Conservation (phyloP, 257 asterid species). For the Mentha longifolia region DNA sequence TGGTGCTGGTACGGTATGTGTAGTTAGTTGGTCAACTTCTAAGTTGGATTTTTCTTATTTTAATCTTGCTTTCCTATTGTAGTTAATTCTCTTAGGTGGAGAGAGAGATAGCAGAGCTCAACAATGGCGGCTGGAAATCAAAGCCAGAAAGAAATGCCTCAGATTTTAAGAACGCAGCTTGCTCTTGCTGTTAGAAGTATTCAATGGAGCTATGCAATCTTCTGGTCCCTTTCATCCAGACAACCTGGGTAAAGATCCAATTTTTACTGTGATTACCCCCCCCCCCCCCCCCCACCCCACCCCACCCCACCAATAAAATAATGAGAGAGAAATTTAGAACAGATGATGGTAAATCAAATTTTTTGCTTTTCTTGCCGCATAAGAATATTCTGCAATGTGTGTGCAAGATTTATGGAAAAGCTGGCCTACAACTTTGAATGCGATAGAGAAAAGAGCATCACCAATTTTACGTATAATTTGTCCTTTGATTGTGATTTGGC, state of each 20-base stretch:
- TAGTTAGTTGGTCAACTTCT: slow-evolving; percentile 35
- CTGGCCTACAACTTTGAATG: background rate
- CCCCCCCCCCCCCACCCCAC: too few relatives aligned
- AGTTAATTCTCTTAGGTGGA: slow-evolving; percentile 26
- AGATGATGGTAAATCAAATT: background rate
- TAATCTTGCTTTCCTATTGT: background rate
- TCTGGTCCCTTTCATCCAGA: slow-evolving; percentile 73
- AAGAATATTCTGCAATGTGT: slow-evolving; percentile 12
- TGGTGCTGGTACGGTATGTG: slow-evolving; percentile 1
- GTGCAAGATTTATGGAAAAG: background rate
- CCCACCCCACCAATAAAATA: background rate
- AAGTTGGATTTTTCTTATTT: slow-evolving; percentile 29
- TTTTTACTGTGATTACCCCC: slow-evolving; percentile 8
- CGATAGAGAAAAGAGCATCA: background rate
- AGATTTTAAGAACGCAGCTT: slow-evolving; percentile 64
- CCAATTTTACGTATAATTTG: background rate
- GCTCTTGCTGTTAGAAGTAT: slow-evolving; percentile 80
- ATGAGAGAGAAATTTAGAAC: background rate
- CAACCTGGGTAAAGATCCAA: slow-evolving; percentile 63
- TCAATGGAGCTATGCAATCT: slow-evolving; percentile 92
- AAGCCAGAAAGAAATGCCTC: slow-evolving; percentile 41
- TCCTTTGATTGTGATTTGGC: slow-evolving; percentile 4
- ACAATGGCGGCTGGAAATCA: slow-evolving; percentile 57
- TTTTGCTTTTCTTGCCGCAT: slow-evolving; percentile 10
- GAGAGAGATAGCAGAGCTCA: slow-evolving; percentile 26